These are phyloP conservation scores for Pseudogymnoascus sp. DNA, from an alignment of 2,329 filamentous ascomycete genomes.

Conservation along the genomic window DNA sequence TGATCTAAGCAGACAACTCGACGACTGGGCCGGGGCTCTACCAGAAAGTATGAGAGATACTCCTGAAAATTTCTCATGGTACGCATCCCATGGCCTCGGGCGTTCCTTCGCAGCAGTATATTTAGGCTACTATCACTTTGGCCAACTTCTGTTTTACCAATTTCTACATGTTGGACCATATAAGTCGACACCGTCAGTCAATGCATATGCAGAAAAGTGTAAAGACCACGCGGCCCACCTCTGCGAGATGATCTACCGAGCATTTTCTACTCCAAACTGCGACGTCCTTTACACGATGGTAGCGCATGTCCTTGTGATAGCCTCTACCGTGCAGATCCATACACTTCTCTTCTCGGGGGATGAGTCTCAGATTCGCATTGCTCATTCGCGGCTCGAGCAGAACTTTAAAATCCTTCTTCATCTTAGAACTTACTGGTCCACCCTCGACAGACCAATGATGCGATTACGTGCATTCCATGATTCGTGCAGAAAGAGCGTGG, in stretches of 20 bases:
- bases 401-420: constrained; percentile 41
- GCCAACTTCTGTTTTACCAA: constrained; percentile 40
- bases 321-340: constrained; percentile 42
- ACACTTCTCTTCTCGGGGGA: constrained; percentile 36
- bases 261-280: constrained; percentile 31
- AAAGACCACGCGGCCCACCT: constrained; percentile 34
- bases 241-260: constrained; percentile 35
- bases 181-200: constrained; percentile 11
- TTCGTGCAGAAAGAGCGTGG: constrained; percentile 32
- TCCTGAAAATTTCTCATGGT: constrained; percentile 33
- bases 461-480: constrained; percentile 37
- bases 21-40: constrained; percentile 31
- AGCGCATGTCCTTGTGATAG: constrained; percentile 40
- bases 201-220: constrained; percentile 33
- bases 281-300: constrained; percentile 39
- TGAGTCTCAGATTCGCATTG: constrained; percentile 30
- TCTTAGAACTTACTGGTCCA: constrained; percentile 37
- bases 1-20: constrained; percentile 28
- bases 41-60: constrained; percentile 33
- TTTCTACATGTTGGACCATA: constrained; percentile 33
- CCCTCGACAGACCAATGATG: constrained; percentile 32
- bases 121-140: constrained; percentile 41
- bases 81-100: constrained; percentile 34
- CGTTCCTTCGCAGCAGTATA: constrained; percentile 39
- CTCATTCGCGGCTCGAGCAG: constrained; percentile 33